Base-by-base conservation (phyloP, 495 filamentous ascomycete species). In the Patellaria atrata region DNA sequence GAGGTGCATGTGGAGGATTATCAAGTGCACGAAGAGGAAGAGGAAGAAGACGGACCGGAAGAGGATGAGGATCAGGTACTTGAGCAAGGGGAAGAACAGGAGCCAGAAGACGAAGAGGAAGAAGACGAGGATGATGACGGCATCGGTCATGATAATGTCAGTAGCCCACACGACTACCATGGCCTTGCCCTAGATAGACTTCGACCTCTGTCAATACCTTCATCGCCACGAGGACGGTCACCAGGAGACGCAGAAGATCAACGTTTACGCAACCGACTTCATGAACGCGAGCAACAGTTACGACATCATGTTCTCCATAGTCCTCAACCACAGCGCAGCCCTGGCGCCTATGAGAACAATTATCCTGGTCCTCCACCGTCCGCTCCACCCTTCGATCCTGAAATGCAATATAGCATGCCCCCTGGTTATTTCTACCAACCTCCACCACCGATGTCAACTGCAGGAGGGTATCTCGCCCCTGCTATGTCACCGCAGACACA, bases 111-210 rank as follows among this genome's bases (percentile, higher is more conserved):
- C 11, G 12, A 45, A 10, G n/a, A 54, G n/a, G 10, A 50, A 22
- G 16, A 54, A 8, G 23, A 40, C 43, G 30, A 58, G 57, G 12
- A 61, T 6, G 3, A 45, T 53, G 17, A 54, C 30, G 33, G 44
- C 53, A 12, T 52, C 9, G 11, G 45, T 18, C 14, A 55, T 13
- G 30, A 47, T 40, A 37, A 59, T 57, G 15, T 33, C 18, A 44
- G 57, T 21, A 9, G 8, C 20, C 27, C 11, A 19, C 1, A 26
- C 21, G 13, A 33, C 3, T 5, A 15, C 10, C 26, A 22, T 10
- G 4, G 14, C 22, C 40, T 33, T 16, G 42, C 46, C 21, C 12
- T 45, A 22, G 38, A 50, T 14, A 32, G 35, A 36, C 19, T 24
- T n/a, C 17, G 35, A 2, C 42, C 42, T 27, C 46, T 35, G 1